Conservation (phyloP, 345 rosid genomes). For the Hevea brasiliensis region DNA sequence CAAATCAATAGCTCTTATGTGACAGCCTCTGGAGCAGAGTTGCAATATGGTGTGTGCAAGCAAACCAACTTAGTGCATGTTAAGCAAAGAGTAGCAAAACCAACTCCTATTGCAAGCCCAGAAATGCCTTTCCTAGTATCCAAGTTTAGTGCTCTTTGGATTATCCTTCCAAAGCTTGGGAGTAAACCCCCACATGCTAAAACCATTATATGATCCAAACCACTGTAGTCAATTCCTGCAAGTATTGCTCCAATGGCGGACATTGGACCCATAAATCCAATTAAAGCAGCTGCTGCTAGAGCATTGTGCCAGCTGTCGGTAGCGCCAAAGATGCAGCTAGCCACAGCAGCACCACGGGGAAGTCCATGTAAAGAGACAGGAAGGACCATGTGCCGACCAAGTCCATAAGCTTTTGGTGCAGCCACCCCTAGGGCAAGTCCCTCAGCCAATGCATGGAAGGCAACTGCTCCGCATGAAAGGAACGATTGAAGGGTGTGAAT, state of each 20-base stretch:
- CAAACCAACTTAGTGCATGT: conserved; percentile 84
- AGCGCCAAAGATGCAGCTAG: conserved; percentile 91
- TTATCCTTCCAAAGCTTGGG: conserved; percentile 64
- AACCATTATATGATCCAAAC: conserved; percentile 92
- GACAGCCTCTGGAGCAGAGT: conserved; percentile 98
- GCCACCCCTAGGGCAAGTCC: conserved; percentile 98
- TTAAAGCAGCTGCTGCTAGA: conserved; percentile 78
- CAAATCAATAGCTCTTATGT: conserved; percentile 34
- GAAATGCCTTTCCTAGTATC: conserved; percentile 54
- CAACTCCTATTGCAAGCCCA: conserved; percentile 67
- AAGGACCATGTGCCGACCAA: conserved; percentile 93
- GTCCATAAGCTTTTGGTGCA: conserved; percentile 95
- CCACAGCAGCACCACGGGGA: conserved; percentile 96
- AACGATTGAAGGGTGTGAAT: conserved; percentile 79
- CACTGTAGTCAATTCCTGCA: conserved; percentile 88
- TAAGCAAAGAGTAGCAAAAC: conserved; percentile 72
- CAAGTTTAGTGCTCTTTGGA: conserved; percentile 62
- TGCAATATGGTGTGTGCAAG: conserved; percentile 95
- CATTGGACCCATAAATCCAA: conserved; percentile 86
- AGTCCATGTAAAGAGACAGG: conserved; percentile 95
- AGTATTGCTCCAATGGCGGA: conserved; percentile 92
- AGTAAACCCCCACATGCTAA: conserved; percentile 86
- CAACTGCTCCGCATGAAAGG: conserved; percentile 85
- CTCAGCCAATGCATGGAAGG: conserved; percentile 91
- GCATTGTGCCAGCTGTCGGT: conserved; percentile 93